Conservation (phyloP, 257 asterid species). For the Nicotiana obtusifolia region DNA sequence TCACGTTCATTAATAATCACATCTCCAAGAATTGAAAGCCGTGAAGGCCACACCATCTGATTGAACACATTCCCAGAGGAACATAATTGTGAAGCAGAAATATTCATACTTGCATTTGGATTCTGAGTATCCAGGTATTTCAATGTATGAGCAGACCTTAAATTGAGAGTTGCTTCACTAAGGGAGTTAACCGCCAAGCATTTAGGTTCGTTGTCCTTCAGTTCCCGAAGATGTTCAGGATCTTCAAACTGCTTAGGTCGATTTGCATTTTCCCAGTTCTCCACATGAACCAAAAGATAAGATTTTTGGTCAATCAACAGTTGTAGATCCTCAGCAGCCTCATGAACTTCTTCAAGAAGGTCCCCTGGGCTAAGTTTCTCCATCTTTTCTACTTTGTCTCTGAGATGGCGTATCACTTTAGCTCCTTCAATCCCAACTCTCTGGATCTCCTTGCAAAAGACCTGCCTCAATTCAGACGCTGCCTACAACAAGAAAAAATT, state of each 20-base stretch:
- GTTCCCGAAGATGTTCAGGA: slow-evolving; percentile 54
- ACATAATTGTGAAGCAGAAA: slow-evolving; percentile 44
- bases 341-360: slow-evolving; percentile 68
- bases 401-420: slow-evolving; percentile 59
- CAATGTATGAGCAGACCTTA: slow-evolving; percentile 38
- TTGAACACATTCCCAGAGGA: slow-evolving; percentile 55
- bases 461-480: slow-evolving; percentile 62
- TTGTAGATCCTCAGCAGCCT: slow-evolving; percentile 84
- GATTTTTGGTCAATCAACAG: slow-evolving; percentile 77
- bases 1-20: slow-evolving; percentile 64
- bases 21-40: slow-evolving; percentile 74
- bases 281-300: slow-evolving; percentile 69
- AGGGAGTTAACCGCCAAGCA: slow-evolving; percentile 40
- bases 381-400: slow-evolving; percentile 89
- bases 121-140: slow-evolving; percentile 29
- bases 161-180: slow-evolving; percentile 33
- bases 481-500: slow-evolving; percentile 41
- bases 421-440: slow-evolving; percentile 85
- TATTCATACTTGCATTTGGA: slow-evolving; percentile 27
- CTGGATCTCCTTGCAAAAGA: slow-evolving; percentile 59
- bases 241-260: slow-evolving; percentile 46
- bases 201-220: slow-evolving; percentile 52
- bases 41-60: slow-evolving; percentile 84
- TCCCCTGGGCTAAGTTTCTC: slow-evolving; percentile 61
- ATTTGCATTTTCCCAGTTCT: slow-evolving; percentile 62